A percentile compares a stretch with the other conserved stretches of the same genome.
Conservation (phyloP, 2,329 filamentous ascomycete species). For the Fusarium keratoplasticum region DNA sequence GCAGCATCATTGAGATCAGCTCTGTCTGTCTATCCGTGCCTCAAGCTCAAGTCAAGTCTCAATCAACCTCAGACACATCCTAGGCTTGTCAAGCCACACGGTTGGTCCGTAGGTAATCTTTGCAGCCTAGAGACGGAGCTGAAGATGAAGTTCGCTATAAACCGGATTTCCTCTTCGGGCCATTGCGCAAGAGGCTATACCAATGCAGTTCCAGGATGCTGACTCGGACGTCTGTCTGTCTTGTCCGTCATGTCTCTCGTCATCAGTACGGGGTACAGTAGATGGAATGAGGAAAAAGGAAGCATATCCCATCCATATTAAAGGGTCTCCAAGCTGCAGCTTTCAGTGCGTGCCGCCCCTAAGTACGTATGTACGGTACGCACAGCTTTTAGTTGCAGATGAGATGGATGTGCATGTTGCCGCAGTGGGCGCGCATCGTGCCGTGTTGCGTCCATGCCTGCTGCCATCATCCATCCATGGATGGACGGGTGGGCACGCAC, state of each 20-base stretch:
- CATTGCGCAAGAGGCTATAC: constrained; percentile 22
- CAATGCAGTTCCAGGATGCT: constrained; percentile 14
- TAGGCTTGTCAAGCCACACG: background rate
- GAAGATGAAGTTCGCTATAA: background rate
- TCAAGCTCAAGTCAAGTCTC: background rate
- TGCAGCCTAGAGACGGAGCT: background rate
- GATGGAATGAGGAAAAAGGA: constrained; percentile 1
- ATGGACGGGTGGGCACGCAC: background rate
- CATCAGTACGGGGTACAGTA: background rate
- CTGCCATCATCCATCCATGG: background rate
- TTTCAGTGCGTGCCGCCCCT: background rate
- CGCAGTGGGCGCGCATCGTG: constrained; percentile 10
- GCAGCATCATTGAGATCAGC: background rate
- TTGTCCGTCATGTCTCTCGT: background rate
- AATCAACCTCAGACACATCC: background rate
- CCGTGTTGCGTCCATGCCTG: constrained; percentile 1
- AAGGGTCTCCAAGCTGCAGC: background rate
- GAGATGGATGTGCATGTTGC: background rate
- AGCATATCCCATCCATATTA: background rate
- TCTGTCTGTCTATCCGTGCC: background rate
- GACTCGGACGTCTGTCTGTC: constrained; percentile 16
- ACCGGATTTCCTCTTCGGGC: constrained; percentile 21
- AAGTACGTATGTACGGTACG: background rate
- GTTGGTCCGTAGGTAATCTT: background rate
- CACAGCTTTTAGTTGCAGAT: background rate